Conservation (phyloP, 2,329 filamentous ascomycete species). For the Fusarium illudens region DNA sequence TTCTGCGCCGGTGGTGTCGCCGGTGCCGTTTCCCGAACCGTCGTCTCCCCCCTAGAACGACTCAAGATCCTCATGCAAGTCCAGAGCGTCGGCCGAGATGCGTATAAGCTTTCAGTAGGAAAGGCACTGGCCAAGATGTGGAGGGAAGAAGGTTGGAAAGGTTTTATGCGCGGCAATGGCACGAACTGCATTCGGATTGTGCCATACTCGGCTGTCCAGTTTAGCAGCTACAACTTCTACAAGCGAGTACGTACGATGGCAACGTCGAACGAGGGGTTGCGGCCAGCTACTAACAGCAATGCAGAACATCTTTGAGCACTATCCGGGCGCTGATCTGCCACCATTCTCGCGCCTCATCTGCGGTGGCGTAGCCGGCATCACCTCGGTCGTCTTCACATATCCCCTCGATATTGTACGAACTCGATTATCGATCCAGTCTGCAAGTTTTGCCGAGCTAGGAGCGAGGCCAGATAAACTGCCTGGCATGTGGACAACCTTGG, state of each 20-base stretch:
- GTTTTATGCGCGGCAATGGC: constrained; percentile 97
- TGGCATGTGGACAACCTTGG: constrained; percentile 90
- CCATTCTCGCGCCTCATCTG: constrained; percentile 83
- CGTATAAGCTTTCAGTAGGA: constrained; percentile 91
- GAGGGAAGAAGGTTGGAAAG: constrained; percentile 94
- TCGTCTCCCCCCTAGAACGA: constrained; percentile 94
- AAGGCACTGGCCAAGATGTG: constrained; percentile 95
- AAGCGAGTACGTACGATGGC: constrained; percentile 72
- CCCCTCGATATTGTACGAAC: constrained; percentile 98
- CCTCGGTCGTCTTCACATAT: constrained; percentile 94
- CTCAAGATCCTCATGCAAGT: constrained; percentile 98
- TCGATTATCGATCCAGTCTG: constrained; percentile 93
- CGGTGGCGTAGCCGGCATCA: constrained; percentile 91
- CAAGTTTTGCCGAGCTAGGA: constrained; percentile 86
- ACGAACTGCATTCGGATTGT: constrained; percentile 99
- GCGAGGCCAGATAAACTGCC: constrained; percentile 73
- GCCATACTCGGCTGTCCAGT: constrained; percentile 97
- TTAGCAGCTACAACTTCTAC: constrained; percentile 98
- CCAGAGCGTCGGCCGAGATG: constrained; percentile 87
- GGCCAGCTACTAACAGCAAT: constrained; percentile 11
- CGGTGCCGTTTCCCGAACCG: constrained; percentile 95
- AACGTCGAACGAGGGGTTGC: too few species aligned
- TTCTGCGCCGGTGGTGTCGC: constrained; percentile 95
- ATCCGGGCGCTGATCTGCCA: constrained; percentile 76
- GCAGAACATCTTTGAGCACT: constrained; percentile 77